phyloP scores from a whole-genome alignment of 2,329 filamentous ascomycete genomes.

The Sphaerostilbella broomeana region DNA sequence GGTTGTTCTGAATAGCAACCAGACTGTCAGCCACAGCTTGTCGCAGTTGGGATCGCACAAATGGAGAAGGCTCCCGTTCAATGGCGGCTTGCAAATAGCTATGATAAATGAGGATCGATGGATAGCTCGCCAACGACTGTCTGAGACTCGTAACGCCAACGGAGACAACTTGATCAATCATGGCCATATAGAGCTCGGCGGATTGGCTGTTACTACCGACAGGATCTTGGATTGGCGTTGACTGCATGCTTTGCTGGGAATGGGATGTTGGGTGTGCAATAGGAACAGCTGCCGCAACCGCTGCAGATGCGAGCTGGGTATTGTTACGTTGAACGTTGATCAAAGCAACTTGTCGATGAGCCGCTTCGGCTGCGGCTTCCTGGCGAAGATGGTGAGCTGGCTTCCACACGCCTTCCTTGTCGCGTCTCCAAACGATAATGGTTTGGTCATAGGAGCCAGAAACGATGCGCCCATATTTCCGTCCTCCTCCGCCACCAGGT shows the following conservation, averaged over 20 bases:
- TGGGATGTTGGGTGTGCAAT: not conserved
- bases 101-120: constrained; percentile 42
- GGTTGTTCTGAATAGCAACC: constrained; percentile 39
- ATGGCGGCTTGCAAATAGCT: constrained; percentile 45
- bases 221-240: constrained; percentile 7
- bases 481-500: constrained; percentile 84
- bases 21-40: constrained; percentile 42
- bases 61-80: constrained; percentile 43
- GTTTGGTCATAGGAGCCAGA: constrained; percentile 95
- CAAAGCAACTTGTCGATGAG: constrained; percentile 26
- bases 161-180: constrained; percentile 49
- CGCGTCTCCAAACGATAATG: constrained; percentile 89
- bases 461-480: constrained; percentile 87
- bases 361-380: constrained; percentile 57
- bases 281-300: constrained; percentile 2
- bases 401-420: constrained; percentile 79
- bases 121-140: constrained; percentile 40
- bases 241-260: constrained; percentile 7
- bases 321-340: constrained; percentile 8
- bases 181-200: constrained; percentile 37
- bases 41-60: constrained; percentile 42
- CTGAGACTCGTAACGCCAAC: constrained; percentile 43
- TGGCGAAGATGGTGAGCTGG: constrained; percentile 69
- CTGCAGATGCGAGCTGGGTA: constrained; percentile 8
- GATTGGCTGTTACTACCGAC: constrained; percentile 23